A percentile compares a stretch with the other conserved stretches of the same genome.
Conservation (phyloP, 768 basidiomycete genomes). For the Strobilomyces confusus region DNA sequence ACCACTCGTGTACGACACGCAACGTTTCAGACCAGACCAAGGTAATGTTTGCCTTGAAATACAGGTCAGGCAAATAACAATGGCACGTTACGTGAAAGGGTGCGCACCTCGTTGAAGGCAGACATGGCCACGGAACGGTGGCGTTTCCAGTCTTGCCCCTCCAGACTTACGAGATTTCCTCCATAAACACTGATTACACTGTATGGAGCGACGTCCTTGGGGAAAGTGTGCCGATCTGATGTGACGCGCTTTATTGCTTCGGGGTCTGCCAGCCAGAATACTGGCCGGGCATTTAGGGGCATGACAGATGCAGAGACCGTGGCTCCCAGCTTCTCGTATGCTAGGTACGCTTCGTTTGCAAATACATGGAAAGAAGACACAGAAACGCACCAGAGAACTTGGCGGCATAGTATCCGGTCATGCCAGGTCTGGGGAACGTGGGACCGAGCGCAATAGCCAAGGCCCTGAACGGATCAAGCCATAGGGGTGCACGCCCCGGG, state of each 20-base stretch:
- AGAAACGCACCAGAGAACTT: conserved; percentile 35
- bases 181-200: conserved; percentile 44
- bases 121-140: conserved; percentile 43
- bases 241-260: conserved; percentile 38
- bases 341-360: conserved; percentile 16
- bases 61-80: background rate
- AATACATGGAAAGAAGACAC: background rate
- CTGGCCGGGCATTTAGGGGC: conserved; percentile 28
- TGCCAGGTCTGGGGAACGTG: conserved; percentile 35
- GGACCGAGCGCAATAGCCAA: conserved; percentile 25
- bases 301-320: conserved; percentile 38
- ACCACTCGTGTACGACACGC: conserved; percentile 40
- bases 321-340: conserved; percentile 37
- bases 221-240: conserved; percentile 34
- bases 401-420: conserved; percentile 33
- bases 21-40: conserved; percentile 48
- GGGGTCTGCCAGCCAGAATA: conserved; percentile 42
- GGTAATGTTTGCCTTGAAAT: conserved; percentile 39
- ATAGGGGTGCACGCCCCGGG: conserved; percentile 19
- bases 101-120: conserved; percentile 46
- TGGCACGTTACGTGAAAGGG: background rate
- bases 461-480: conserved; percentile 34
- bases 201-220: conserved; percentile 39
- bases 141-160: conserved; percentile 45
- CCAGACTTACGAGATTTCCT: conserved; percentile 38